phyloP scores from a whole-genome alignment of 352 stramenopile species.

The Phytophthora agathidicida region DNA sequence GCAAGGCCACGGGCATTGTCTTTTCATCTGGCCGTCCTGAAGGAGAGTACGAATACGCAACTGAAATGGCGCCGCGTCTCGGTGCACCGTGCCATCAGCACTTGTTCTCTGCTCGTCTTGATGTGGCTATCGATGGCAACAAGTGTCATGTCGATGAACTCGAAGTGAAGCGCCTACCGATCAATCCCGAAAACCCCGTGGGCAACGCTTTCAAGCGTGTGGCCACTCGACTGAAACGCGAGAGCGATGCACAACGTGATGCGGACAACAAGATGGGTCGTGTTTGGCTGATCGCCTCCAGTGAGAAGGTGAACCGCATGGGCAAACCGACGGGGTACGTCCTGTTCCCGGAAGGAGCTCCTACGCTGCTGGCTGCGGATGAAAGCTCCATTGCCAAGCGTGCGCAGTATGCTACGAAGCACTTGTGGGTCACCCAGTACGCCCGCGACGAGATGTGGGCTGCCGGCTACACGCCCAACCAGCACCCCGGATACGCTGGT shows the following conservation, averaged over 20 bases:
- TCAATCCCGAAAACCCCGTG: slow-evolving; percentile 52
- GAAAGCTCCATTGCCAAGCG: slow-evolving; percentile 57
- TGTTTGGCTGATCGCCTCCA: slow-evolving; percentile 68
- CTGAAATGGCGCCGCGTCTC: slow-evolving; percentile 59
- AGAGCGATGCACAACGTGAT: slow-evolving; percentile 52
- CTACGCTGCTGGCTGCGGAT: slow-evolving; percentile 56
- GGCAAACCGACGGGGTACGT: slow-evolving; percentile 64
- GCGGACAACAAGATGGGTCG: slow-evolving; percentile 55
- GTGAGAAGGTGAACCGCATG: slow-evolving; percentile 57
- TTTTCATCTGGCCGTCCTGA: slow-evolving; percentile 68
- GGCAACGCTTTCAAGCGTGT: slow-evolving; percentile 64
- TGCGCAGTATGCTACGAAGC: slow-evolving; percentile 62
- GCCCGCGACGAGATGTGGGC: slow-evolving; percentile 66
- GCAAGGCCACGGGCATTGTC: slow-evolving; percentile 75
- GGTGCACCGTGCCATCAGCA: slow-evolving; percentile 77
- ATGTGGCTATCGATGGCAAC: slow-evolving; percentile 74
- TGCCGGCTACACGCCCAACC: slow-evolving; percentile 71
- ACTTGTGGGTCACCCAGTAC: slow-evolving; percentile 80
- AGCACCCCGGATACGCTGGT: slow-evolving; percentile 52
- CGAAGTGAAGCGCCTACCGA: slow-evolving; percentile 54
- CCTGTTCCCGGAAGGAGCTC: slow-evolving; percentile 57
- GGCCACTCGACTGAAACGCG: slow-evolving; percentile 52
- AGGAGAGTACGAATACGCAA: slow-evolving; percentile 54
- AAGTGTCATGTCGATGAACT: slow-evolving; percentile 57
- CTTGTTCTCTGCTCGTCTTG: slow-evolving; percentile 75